phyloP scores from a whole-genome alignment of 2,329 filamentous ascomycete species.

The Xylariaceae sp. region DNA sequence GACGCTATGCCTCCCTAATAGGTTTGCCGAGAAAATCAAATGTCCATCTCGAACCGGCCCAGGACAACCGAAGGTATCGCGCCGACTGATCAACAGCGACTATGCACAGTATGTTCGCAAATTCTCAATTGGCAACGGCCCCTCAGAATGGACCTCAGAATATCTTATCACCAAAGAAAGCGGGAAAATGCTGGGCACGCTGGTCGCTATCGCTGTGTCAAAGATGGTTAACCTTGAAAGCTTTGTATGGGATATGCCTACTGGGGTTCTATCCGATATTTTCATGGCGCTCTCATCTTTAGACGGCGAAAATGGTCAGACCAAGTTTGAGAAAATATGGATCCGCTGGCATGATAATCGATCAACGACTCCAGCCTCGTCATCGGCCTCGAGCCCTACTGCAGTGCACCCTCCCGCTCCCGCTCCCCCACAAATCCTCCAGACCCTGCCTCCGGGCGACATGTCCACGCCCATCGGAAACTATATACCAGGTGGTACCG shows the following conservation, averaged over 20 bases:
- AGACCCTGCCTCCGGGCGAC: constrained; percentile 15
- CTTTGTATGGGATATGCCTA: constrained; percentile 88
- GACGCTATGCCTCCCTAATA: constrained; percentile 67
- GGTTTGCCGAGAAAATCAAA: constrained; percentile 40
- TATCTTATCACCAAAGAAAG: constrained; percentile 79
- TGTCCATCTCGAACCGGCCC: constrained; percentile 32
- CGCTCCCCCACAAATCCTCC: constrained; percentile 22
- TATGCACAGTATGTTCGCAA: constrained; percentile 76
- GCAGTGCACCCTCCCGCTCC: constrained; percentile 18
- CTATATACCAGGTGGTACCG: constrained; percentile 27
- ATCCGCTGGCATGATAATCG: constrained; percentile 79
- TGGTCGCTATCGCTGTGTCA: constrained; percentile 73
- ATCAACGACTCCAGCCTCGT: constrained; percentile 38
- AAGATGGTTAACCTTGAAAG: constrained; percentile 78
- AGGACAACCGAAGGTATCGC: constrained; percentile 21
- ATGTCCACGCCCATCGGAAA: constrained; percentile 21
- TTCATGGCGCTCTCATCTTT: constrained; percentile 74
- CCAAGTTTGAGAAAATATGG: constrained; percentile 70
- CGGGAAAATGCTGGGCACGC: constrained; percentile 82
- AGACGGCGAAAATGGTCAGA: constrained; percentile 56
- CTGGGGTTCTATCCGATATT: constrained; percentile 73
- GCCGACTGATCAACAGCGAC: constrained; percentile 50
- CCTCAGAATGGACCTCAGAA: constrained; percentile 71
- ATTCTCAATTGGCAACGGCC: constrained; percentile 81
- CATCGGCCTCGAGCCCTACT: constrained; percentile 30